Evolutionary conservation across 2,329 filamentous ascomycete genomes (phyloP), one percentile per base, ranked within the genome.

Genomic region (Fulvia fulva): DNA sequence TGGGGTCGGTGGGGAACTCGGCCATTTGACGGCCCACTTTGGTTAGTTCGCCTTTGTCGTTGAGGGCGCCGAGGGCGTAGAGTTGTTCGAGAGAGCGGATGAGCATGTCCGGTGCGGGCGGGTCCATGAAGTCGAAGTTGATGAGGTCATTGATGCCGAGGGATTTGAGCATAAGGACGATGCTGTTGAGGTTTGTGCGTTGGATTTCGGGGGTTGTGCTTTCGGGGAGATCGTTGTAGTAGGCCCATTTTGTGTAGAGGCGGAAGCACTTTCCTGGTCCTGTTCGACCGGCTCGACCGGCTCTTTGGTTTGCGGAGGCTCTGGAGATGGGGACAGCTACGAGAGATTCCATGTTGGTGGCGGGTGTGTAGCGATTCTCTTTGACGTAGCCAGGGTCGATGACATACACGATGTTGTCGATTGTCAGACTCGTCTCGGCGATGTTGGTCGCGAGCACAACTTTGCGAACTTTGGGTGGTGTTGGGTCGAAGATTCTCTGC

Each of bases 361-460:
- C 85, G 0, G 92, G 88, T 62, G 96, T 96, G 77, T 93, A 97
- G 1, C 92, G 84, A 66, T 96, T 96, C 71, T 97, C 91, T 73
- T 99, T 99, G 62, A 94, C 91, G 64, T 95, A 96, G 0, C 94
- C 94, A 0, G 90, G 90, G 67, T 99, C 94, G 59, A 97, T 96
- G 34, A 97, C 94, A 71, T 95, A 97, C 8, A 93, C 89, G 59
- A 97, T 96, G 16, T 92, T 93, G 71, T 97, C 92, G 58, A 99
- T 96, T 0, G 94, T 99, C 69, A 99, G 77, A 78, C 87, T 91
- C 0, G 94, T 99, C 74, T 99, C 94, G 2, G 94, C 94, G 73
- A 99, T 97, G 71, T 99, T 99, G 2, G 94, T 97, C 0, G 93
- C 91, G 37, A 97, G 77, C 0, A 99, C 91, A 0, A 97, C 91